Evolutionary conservation across 768 basidiomycete species (phyloP), one percentile per base, ranked within the genome.

Genomic region (Xerocomellus dryophilus): DNA sequence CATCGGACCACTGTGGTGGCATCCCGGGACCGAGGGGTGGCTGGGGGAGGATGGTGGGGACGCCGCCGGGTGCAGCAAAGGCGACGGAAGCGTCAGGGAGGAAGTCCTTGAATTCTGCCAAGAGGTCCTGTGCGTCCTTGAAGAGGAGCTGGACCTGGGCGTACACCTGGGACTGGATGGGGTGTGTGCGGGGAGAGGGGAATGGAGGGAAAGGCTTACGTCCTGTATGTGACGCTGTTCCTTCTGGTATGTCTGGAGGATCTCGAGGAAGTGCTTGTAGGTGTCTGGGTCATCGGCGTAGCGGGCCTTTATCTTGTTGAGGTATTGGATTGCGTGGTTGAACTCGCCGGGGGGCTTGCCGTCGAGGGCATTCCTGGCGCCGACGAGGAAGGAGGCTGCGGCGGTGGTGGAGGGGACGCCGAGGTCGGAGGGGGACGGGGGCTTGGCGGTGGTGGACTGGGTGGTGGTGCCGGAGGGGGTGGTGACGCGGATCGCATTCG

Each of bases 221-320:
- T 88, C 85, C 48, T 85, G 84, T 12, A 82, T 68, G 63, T 84
- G 80, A 56, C 82, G 82, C 61, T 87, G 85, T 59, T 95, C 90
- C 66, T 90, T 90, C 66, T 91, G 88, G 73, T 92, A 91, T 41
- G 86, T 82, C 72, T 93, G 91, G 57, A 93, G 73, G 43, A 93
- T 90, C 73, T 93, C 91, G 61, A 93, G 73, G 65, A 93, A 93
- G 64, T 89, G 85, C 70, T 92, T 92, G 73, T 93, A 93, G 31
- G 88, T 94, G 63, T 93, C 92, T n/a, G 88, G 84, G 55, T 97
- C 93, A 59, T 88, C 84, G 11, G 82, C 73, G 71, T 88, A 98
- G 20, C 94, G 85, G 17, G 85, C 85, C 74, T 98, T 98, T 77
- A 99, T 98, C 77, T 95, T 96, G 81, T 97, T 98, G 63, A 99